Percentiles rank a stretch among this genome's conserved stretches.
These are phyloP conservation scores for Aphanomyces stellatus DNA, from an alignment of 352 stramenopile genomes.

Conservation along the genomic window DNA sequence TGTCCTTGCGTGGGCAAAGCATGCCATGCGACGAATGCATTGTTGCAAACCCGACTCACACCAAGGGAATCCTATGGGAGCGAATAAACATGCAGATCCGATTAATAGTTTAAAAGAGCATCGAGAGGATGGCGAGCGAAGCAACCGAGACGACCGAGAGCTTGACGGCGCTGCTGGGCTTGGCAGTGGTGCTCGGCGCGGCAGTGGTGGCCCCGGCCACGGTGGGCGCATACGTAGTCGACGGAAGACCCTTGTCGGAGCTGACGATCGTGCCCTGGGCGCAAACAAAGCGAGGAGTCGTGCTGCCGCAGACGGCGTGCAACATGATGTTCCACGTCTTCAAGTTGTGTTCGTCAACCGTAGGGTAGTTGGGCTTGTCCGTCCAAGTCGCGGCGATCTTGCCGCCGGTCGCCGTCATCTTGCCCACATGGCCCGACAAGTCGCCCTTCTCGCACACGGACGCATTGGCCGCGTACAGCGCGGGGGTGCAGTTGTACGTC, in stretches of 20 bases:
- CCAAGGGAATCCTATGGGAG: too few relatives aligned
- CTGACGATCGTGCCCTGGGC: slow-evolving; percentile 6
- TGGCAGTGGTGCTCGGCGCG: neutral
- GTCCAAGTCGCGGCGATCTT: slow-evolving; percentile 22
- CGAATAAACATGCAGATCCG: too few relatives aligned
- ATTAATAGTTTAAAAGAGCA: neutral
- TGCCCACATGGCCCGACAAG: slow-evolving; percentile 24
- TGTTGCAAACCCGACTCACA: too few relatives aligned
- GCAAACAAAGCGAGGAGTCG: slow-evolving; percentile 34
- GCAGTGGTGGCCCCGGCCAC: neutral
- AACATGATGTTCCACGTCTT: slow-evolving; percentile 48
- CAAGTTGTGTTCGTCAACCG: slow-evolving; percentile 29
- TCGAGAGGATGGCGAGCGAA: neutral
- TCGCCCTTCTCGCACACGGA: slow-evolving; percentile 22
- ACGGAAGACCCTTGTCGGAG: neutral
- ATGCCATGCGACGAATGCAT: too few relatives aligned
- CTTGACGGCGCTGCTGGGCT: neutral
- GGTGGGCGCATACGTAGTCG: neutral
- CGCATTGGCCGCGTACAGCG: slow-evolving; percentile 5
- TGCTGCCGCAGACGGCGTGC: slow-evolving; percentile 40
- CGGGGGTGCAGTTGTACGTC: slow-evolving; percentile 20
- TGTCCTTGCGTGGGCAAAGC: too few relatives aligned
- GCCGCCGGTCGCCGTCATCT: slow-evolving; percentile 10
- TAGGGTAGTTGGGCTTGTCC: slow-evolving; percentile 34
- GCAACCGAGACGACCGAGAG: neutral